Conservation (phyloP, 176 grass and related monocot species). For the Avena eriantha region DNA sequence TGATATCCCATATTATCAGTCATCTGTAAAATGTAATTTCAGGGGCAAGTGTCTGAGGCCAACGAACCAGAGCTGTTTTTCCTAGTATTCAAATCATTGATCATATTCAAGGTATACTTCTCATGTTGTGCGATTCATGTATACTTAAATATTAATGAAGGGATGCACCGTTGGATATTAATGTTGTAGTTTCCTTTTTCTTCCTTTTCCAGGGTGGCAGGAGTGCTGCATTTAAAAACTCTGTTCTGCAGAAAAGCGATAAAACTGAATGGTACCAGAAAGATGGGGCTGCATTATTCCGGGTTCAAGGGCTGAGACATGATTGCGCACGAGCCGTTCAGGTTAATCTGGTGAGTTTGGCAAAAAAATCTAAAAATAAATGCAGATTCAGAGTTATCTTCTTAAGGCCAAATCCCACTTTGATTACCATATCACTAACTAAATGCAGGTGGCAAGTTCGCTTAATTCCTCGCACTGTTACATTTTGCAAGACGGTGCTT, state of each 20-base stretch:
- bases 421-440: conserved; percentile 23
- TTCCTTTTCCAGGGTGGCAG: conserved; percentile 64
- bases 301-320: conserved; percentile 77
- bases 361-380: not conserved
- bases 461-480: conserved; percentile 86
- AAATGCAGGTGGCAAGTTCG: conserved; percentile 61
- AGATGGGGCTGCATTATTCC: conserved; percentile 67
- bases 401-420: conserved; percentile 1
- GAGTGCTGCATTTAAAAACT: conserved; percentile 69
- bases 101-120: conserved; percentile 76
- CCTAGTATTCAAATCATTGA: conserved; percentile 73
- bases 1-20: not conserved
- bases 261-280: conserved; percentile 52
- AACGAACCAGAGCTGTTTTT: conserved; percentile 81
- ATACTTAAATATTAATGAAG: not conserved
- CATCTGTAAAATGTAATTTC: conserved; percentile 38
- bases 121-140: conserved; percentile 18
- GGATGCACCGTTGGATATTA: conserved; percentile 15
- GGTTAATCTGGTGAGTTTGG: conserved; percentile 77
- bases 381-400: conserved; percentile 2
- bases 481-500: conserved; percentile 74
- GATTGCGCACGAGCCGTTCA: conserved; percentile 82
- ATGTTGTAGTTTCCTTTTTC: conserved; percentile 24
- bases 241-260: conserved; percentile 38
- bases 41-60: conserved; percentile 76